A percentile compares a stretch with the other conserved stretches of the same genome.
Evolutionary conservation across 495 filamentous ascomycete genomes (phyloP).

Genomic region (Staphylotrichum longicolle): DNA sequence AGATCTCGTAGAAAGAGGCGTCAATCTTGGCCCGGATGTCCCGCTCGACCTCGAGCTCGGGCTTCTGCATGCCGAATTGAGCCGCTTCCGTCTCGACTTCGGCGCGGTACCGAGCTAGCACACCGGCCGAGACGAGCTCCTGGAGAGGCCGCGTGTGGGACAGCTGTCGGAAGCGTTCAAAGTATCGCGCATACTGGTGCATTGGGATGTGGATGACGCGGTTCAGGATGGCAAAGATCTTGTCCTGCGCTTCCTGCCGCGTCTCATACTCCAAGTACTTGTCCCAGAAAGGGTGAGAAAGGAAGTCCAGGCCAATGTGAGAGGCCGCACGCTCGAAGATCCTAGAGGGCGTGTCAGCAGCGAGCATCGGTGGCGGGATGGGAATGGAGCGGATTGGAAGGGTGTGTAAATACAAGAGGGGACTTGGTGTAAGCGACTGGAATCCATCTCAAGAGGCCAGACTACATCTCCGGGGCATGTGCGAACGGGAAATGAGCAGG

Average conservation of each 20-base stretch:
- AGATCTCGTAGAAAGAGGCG: constrained; percentile 73
- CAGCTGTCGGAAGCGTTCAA: constrained; percentile 81
- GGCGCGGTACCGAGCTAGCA: constrained; percentile 62
- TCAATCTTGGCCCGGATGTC: constrained; percentile 79
- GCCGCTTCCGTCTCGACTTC: constrained; percentile 63
- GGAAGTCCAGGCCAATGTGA: constrained; percentile 87
- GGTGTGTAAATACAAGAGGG: constrained; percentile 58
- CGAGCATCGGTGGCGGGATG: constrained; percentile 30
- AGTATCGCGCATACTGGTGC: constrained; percentile 96
- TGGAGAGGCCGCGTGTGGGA: constrained; percentile 68
- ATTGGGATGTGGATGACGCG: constrained; percentile 91
- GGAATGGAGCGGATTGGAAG: constrained; percentile 45
- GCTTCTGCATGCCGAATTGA: constrained; percentile 42
- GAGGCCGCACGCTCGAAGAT: constrained; percentile 89
- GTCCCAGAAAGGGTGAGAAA: constrained; percentile 96
- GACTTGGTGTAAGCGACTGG: constrained; percentile 50
- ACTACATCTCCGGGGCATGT: constrained; percentile 42
- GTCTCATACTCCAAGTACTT: constrained; percentile 98
- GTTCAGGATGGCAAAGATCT: constrained; percentile 79
- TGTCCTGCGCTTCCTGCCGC: constrained; percentile 78
- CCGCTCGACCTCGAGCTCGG: constrained; percentile 79
- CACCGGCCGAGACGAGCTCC: constrained; percentile 70
- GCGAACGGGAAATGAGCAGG: constrained; percentile 42
- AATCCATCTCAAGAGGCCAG: constrained; percentile 51
- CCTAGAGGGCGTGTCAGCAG: constrained; percentile 62